Evolutionary conservation across 768 basidiomycete genomes (phyloP), one percentile per base, ranked within the genome.

Genomic region (Zangia roseola): DNA sequence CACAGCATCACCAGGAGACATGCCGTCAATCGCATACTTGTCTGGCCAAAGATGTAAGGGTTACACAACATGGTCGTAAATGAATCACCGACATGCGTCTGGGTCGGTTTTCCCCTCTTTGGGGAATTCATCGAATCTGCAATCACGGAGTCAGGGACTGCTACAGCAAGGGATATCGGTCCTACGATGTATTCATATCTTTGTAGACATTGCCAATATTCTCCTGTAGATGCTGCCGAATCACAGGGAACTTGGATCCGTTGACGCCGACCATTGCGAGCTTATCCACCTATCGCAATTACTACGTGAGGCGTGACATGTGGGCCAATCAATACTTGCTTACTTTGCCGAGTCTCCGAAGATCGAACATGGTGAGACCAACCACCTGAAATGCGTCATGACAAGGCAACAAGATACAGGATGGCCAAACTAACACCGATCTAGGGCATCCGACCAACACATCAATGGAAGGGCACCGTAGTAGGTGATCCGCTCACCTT

Each of bases 201-300:
- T 84, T 90, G 75, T 95, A 95, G 28, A 81, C 88, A 34, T 80
- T 73, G 7, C 77, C 85, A 54, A 95, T 94, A 59, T 95, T 94
- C 59, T 87, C 78, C 43, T 81, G 71, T 46, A 97, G 76, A 65
- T 94, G 93, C 47, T 79, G 68, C 48, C 88, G 79, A 57, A 95
- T 94, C 35, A 80, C 85, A 19, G 93, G 90, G 69, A 91, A 95
- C 69, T 94, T 93, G 45, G 76, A 79, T 33, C 91, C 92, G 64
- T 86, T 90, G 40, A 91, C 89, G 26, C 93, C 92, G 46, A 88
- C 94, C 91, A 94, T 94, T 41, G 81, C 78, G 20, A 93, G 80
- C 43, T 82, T 73, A 57, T 80, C 80, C 36, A 91, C 80, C 86
- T 84, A 43, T 23, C 37, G 26, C 43, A 19, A 40, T 26, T 35